Evolutionary conservation across 2,329 filamentous ascomycete species (phyloP).

Genomic region (Hymenoscyphus fructigenus): DNA sequence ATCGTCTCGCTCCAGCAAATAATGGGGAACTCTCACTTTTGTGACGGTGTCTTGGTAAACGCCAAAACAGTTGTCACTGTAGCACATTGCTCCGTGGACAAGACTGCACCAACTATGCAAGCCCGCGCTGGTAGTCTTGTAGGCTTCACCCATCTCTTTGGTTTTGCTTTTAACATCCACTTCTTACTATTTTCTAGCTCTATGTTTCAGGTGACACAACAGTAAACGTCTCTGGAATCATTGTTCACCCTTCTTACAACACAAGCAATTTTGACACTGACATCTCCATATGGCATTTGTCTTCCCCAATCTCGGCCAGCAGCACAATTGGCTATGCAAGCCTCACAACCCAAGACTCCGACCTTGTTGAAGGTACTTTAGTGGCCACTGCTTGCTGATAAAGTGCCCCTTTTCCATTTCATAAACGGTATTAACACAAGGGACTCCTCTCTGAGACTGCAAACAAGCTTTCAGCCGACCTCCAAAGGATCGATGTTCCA

Average conservation of each 20-base stretch:
- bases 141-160: slow-evolving; percentile 7
- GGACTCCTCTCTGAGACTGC: slow-evolving; percentile 11
- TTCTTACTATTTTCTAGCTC: slow-evolving; percentile 13
- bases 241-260: slow-evolving; percentile 23
- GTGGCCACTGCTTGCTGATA: slow-evolving; percentile 17
- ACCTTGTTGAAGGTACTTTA: slow-evolving; percentile 17
- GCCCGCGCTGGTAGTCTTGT: slow-evolving; percentile 28
- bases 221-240: slow-evolving; percentile 16
- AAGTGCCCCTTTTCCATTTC: too few relatives aligned
- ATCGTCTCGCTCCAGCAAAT: slow-evolving; percentile 17
- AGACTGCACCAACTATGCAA: slow-evolving; percentile 17
- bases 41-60: slow-evolving; percentile 26
- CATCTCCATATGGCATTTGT: slow-evolving; percentile 26
- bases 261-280: slow-evolving; percentile 14
- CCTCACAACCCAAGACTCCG: slow-evolving; percentile 19
- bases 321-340: slow-evolving; percentile 24
- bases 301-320: slow-evolving; percentile 16
- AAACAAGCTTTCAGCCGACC: slow-evolving; percentile 16
- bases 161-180: background rate
- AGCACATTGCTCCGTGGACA: slow-evolving; percentile 24
- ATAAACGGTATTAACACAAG: background rate
- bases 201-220: slow-evolving; percentile 22
- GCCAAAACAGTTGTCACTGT: slow-evolving; percentile 27
- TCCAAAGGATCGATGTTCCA: slow-evolving; percentile 25
- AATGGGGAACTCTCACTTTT: slow-evolving; percentile 20